Evolutionary conservation across 2,329 filamentous ascomycete species (phyloP), one percentile per base, ranked within the genome.

Genomic region (Aspergillus neoniger): DNA sequence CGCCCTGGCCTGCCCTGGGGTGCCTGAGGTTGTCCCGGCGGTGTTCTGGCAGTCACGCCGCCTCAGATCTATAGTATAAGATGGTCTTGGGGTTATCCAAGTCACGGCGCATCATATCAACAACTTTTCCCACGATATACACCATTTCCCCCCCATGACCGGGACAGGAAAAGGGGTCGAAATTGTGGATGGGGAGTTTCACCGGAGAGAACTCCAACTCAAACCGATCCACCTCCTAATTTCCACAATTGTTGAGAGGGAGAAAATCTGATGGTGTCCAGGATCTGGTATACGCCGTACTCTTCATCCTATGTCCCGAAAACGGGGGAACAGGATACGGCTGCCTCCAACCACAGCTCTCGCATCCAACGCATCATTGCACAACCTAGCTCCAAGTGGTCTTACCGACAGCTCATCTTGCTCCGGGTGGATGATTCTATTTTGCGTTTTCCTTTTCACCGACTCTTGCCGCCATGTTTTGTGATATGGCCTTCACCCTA

Each of bases 271-370:
- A 61, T 50, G 58, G 55, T 63, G 55, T 65, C 61, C 65, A 67
- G 64, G 65, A 67, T 67, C 59, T 64, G 60, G 65, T 67, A 62
- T 67, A 67, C 65, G 65, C 63, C 50, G 65, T 67, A 67, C 63
- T 63, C 64, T 65, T 50, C 65, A 67, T 67, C 65, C 65, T 67
- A 65, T 64, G 53, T 64, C 57, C 62, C 59, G 50, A 57, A 39
- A 32, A 44, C 41, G 53, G 57, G 62, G 28, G 54, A 50, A 23
- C 43, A 44, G 38, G 54, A 57, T 62, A 54, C 47, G 58, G 59
- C 49, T 38, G 19, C 39, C 49, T 51, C 56, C 56, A 58, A 58
- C 47, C 48, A 58, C 32, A 28, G 39, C 48, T n/a, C 21, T 39
- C 48, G n/a, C 55, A 25, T 17, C 28, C 44, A 38, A 48, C 43